phyloP scores from a whole-genome alignment of 306 rosid species.

The Trifolium repens region DNA sequence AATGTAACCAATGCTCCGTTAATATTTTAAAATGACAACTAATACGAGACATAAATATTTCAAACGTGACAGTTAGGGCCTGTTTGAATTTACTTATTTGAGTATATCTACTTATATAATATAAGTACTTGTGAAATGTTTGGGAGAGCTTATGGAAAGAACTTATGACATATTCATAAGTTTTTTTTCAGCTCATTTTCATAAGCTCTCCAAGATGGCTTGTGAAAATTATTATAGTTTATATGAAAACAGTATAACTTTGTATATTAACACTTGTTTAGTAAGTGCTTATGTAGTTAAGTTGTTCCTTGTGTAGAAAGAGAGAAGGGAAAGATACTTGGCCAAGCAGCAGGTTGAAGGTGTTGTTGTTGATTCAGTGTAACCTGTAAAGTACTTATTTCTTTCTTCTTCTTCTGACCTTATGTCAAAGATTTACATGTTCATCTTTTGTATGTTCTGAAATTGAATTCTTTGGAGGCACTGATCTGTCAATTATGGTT shows the following conservation, averaged over 20 bases:
- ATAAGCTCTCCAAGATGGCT: background rate
- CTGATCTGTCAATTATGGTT: constrained; percentile 40
- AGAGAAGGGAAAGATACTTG: constrained; percentile 92
- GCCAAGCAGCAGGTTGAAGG: constrained; percentile 91
- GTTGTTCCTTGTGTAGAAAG: constrained; percentile 66
- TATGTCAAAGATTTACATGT: constrained; percentile 36
- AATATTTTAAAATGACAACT: background rate
- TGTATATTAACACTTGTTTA: background rate
- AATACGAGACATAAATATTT: background rate
- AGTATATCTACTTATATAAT: background rate
- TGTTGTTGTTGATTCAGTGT: constrained; percentile 68
- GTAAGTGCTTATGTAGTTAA: background rate
- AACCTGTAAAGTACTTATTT: constrained; percentile 33
- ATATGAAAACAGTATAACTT: background rate
- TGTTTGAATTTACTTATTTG: background rate
- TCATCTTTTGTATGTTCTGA: constrained; percentile 38
- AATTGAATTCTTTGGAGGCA: constrained; percentile 37
- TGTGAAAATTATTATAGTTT: background rate
- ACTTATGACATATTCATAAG: background rate
- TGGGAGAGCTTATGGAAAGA: background rate
- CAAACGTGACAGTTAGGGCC: background rate
- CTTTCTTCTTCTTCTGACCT: constrained; percentile 11
- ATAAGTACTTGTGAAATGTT: background rate
- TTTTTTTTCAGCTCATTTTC: background rate
- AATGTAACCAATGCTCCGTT: too few relatives aligned